phyloP scores from a whole-genome alignment of 306 rosid genomes.

The Carpinus viminea region DNA sequence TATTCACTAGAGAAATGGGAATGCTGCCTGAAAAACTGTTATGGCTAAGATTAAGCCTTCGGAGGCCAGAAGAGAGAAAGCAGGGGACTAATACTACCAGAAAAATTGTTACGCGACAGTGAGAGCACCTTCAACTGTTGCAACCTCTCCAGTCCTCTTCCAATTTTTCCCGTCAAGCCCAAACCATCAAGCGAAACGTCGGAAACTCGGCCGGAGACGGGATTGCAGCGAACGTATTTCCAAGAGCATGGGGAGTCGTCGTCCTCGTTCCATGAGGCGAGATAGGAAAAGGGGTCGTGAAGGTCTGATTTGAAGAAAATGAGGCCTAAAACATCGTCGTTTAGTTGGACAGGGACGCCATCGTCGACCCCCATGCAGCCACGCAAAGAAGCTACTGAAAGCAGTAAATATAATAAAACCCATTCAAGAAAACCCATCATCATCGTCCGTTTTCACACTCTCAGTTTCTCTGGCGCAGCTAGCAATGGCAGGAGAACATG shows the following conservation, averaged over 20 bases:
- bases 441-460: not conserved
- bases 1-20: slow-evolving; percentile 48
- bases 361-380: slow-evolving; percentile 29
- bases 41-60: slow-evolving; percentile 62
- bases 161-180: slow-evolving; percentile 61
- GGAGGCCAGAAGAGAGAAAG: slow-evolving; percentile 54
- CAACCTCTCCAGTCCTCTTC: slow-evolving; percentile 77
- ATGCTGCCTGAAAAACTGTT: slow-evolving; percentile 60
- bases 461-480: not conserved
- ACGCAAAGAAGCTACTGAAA: not conserved
- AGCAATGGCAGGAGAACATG: slow-evolving; percentile 9
- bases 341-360: slow-evolving; percentile 40
- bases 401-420: not conserved
- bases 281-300: slow-evolving; percentile 64
- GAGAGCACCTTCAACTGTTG: slow-evolving; percentile 64
- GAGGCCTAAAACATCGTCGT: slow-evolving; percentile 85
- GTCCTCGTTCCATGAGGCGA: slow-evolving; percentile 87
- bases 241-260: slow-evolving; percentile 74
- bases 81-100: slow-evolving; percentile 45
- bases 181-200: slow-evolving; percentile 59
- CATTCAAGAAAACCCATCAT: not conserved
- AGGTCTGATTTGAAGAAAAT: slow-evolving; percentile 85
- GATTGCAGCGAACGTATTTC: slow-evolving; percentile 61
- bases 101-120: slow-evolving; percentile 67
- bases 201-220: slow-evolving; percentile 50